Base-by-base conservation (phyloP, 1,284 basidiomycete species). In the Lignosus rhinocerotis region DNA sequence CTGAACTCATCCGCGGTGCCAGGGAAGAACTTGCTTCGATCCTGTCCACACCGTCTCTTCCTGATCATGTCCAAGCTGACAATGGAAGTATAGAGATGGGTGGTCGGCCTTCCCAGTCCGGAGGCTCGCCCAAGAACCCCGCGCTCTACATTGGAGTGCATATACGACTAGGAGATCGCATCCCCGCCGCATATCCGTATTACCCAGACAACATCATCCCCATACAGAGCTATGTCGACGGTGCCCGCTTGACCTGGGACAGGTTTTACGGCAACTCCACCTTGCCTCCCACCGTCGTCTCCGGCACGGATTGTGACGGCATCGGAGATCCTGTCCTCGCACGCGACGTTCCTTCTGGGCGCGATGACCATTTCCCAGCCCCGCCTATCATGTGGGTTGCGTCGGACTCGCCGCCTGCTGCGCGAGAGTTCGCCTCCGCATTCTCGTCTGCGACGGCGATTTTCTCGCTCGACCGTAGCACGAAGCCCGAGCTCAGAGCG, bases 81-180 rank as follows among this genome's bases (percentile, higher is more conserved):
- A 17, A 43, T 8, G 41, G 19, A 30, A 12, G 5, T 2, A 11
- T 7, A 1, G 10, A 4, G 11, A 12, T 30, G 6, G 21, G 58
- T 49, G 43, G 55, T 60, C n/a, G 65, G 60, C 41, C 25, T 43
- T 48, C 56, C 62, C 11, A 10, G 10, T 14, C 34, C 52, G 33
- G 44, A 4, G 53, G 42, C 60, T 63, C 63, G 56, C 56, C 55
- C 51, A 65, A 56, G 48, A 61, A 63, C 53, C 62, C 64, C 53
- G 65, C 66, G 21, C 68, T 67, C 6, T 88, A 87, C 67, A 67
- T 85, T 43, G 75, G 78, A 14, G 75, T 83, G 8, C 86, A 90
- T 68, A 78, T 88, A 59, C 81, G 86, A 39, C 78, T 79, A 36
- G 86, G 86, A 16, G 86, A 88, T 71, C 75, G 78, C 16, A 71